These are phyloP conservation scores for Apocynum venetum DNA, from an alignment of 257 asterid genomes.

Conservation along the genomic window DNA sequence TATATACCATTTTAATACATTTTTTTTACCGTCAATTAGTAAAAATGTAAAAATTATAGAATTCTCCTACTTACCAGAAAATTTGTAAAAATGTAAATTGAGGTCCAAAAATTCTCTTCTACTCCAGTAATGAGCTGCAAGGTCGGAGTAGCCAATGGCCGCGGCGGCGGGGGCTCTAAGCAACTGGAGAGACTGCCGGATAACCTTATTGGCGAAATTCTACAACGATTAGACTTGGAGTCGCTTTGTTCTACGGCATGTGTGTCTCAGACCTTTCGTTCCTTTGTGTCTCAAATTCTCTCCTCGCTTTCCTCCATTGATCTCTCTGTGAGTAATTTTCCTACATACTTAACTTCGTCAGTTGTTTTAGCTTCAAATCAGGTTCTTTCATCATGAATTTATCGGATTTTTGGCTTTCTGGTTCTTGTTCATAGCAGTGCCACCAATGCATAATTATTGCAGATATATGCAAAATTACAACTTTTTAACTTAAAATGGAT, in stretches of 20 bases:
- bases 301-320: slow-evolving; percentile 46
- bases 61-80: too few species aligned
- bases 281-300: slow-evolving; percentile 43
- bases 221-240: slow-evolving; percentile 47
- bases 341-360: background rate
- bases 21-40: too few species aligned
- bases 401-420: background rate
- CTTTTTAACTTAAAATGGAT: background rate
- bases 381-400: background rate
- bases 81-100: too few species aligned
- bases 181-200: slow-evolving; percentile 45
- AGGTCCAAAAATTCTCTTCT: too few species aligned
- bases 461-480: background rate
- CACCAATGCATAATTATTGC: background rate
- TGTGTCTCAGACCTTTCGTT: slow-evolving; percentile 39
- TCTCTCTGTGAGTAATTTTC: slow-evolving; percentile 56
- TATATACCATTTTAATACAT: too few species aligned
- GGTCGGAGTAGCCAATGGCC: background rate
- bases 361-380: background rate
- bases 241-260: slow-evolving; percentile 61
- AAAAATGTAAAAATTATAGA: too few species aligned
- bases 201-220: slow-evolving; percentile 34
- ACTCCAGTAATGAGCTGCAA: slow-evolving; percentile 5
- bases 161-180: slow-evolving; percentile 18
- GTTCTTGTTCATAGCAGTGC: background rate